Percentiles rank a stretch among this genome's conserved stretches.
These are phyloP conservation scores for Peribolospora kevripleyi DNA, from an alignment of 768 basidiomycete genomes.

Conservation along the genomic window DNA sequence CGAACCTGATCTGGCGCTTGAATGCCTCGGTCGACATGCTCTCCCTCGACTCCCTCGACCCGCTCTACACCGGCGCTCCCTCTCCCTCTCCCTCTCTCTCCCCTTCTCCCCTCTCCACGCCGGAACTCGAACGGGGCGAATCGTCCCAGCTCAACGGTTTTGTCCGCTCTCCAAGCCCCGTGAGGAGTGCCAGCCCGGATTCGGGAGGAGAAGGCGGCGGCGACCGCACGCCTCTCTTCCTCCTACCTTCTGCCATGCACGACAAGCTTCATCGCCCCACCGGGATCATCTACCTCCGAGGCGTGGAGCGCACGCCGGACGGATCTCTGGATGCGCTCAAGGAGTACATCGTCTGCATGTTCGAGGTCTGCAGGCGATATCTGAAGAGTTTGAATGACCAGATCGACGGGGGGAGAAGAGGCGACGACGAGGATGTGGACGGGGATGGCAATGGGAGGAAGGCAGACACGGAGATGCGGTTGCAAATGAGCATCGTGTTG, in stretches of 20 bases:
- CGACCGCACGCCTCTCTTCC: constrained; percentile 8
- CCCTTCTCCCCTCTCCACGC: background rate
- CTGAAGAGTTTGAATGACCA: constrained; percentile 8
- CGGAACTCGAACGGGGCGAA: background rate
- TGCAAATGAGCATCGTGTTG: constrained; percentile 13
- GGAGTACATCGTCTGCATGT: constrained; percentile 7
- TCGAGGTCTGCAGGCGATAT: constrained; percentile 11
- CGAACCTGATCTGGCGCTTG: constrained; percentile 10
- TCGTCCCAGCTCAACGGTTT: too few species aligned
- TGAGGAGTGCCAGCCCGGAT: too few species aligned
- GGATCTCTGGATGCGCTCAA: constrained; percentile 11
- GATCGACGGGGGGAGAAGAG: background rate
- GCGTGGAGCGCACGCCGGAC: constrained; percentile 10
- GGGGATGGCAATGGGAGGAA: background rate
- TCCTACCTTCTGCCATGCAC: constrained; percentile 11
- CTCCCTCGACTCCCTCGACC: constrained; percentile 1
- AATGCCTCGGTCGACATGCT: constrained; percentile 5
- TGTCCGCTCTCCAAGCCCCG: too few species aligned
- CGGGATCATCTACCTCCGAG: constrained; percentile 9
- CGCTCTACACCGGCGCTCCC: constrained; percentile 1
- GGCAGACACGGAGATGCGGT: background rate
- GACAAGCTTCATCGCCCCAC: constrained; percentile 12
- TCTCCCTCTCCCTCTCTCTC: background rate
- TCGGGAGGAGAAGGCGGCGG: too few species aligned
- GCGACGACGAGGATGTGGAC: background rate